Evolutionary conservation across 192 early-diverging fungal species (phyloP).

Genomic region (Coemansia sp.): DNA sequence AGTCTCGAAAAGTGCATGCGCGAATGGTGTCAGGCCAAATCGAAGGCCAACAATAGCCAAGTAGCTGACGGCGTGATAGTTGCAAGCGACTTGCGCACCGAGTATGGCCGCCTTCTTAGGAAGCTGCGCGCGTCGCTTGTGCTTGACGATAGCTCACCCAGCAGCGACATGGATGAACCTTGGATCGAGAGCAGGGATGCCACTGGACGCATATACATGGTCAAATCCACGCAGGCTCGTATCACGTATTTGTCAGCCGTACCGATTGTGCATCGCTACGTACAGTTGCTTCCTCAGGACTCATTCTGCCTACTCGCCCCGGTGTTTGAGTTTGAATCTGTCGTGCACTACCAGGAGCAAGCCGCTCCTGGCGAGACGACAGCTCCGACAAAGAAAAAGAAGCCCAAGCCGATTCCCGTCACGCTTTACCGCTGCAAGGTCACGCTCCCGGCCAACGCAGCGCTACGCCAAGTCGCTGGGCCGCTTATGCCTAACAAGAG

Average conservation of each 20-base stretch:
- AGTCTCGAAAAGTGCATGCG: conserved; percentile 64
- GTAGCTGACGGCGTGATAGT: conserved; percentile 21
- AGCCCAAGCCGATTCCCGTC: conserved; percentile 1
- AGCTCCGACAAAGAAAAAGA: conserved; percentile 13
- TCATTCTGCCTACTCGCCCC: conserved; percentile 59
- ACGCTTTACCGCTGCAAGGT: conserved; percentile 56
- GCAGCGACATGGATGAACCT: conserved; percentile 34
- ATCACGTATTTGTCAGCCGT: conserved; percentile 73
- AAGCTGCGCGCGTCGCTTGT: conserved; percentile 16
- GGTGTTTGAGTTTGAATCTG: conserved; percentile 47
- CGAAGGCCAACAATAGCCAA: neutral
- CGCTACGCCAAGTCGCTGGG: conserved; percentile 57
- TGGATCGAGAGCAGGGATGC: conserved; percentile 50
- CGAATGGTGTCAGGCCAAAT: conserved; percentile 58
- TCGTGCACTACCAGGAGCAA: conserved; percentile 4
- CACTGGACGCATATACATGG: conserved; percentile 57
- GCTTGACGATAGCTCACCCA: conserved; percentile 23
- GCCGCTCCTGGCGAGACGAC: neutral
- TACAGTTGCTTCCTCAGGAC: conserved; percentile 70
- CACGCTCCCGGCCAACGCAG: conserved; percentile 65
- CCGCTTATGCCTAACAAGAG: conserved; percentile 60
- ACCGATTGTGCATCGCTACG: conserved; percentile 69
- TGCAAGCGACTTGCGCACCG: conserved; percentile 15
- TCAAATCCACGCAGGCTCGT: conserved; percentile 67
- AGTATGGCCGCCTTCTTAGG: conserved; percentile 28